Conservation (phyloP, 169 alveolate species). For the Eimeria tenella region DNA sequence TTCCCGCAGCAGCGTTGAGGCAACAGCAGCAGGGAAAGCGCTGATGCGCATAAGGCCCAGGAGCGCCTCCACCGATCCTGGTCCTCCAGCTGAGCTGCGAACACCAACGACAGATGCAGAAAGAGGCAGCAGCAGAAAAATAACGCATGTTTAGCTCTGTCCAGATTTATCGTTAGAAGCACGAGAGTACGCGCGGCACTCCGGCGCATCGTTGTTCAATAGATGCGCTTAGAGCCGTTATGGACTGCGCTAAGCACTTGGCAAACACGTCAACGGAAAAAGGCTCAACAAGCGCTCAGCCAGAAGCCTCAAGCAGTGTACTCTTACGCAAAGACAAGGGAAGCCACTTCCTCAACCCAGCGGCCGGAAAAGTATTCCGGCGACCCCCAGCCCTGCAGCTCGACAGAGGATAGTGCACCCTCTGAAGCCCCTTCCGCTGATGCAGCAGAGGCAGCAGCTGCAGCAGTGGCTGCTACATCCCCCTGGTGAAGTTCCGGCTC, state of each 20-base stretch:
- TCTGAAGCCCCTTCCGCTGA: constrained; percentile 18
- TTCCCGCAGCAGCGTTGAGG: constrained; percentile 33
- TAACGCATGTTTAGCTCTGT: too few relatives aligned
- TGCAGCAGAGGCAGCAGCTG: constrained; percentile 28
- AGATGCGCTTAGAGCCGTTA: too few relatives aligned
- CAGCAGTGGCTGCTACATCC: background rate
- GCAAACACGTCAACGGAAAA: background rate
- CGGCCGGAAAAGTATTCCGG: constrained; percentile 17
- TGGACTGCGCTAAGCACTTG: too few relatives aligned
- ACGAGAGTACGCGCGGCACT: background rate
- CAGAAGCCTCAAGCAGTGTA: constrained; percentile 1
- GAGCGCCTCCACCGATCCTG: constrained; percentile 6
- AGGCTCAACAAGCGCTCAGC: background rate
- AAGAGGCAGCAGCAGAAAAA: background rate
- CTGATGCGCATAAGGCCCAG: constrained; percentile 4
- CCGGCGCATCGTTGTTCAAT: background rate
- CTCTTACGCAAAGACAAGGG: constrained; percentile 16
- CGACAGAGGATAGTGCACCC: background rate
- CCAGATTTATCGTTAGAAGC: too few relatives aligned
- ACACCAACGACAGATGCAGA: background rate
- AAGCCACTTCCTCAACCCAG: constrained; percentile 46
- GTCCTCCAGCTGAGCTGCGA: constrained; percentile 44
- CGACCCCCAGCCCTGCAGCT: constrained; percentile 47
- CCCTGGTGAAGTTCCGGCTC: background rate
- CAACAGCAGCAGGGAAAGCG: constrained; percentile 54